Conservation (phyloP, 805 yeast genomes). For the Wickerhamiella parazyma region DNA sequence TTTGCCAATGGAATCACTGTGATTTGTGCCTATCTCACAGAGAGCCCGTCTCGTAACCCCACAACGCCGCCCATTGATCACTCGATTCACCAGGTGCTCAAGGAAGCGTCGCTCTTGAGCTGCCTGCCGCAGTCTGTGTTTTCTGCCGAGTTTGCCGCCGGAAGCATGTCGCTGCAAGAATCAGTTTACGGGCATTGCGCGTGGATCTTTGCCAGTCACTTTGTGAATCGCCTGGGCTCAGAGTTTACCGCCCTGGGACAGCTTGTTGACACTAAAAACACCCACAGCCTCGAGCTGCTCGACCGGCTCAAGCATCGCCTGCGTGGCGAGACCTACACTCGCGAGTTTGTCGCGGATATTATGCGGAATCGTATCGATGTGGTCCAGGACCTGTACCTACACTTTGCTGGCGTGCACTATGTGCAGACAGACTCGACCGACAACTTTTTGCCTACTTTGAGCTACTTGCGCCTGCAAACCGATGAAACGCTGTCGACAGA, state of each 20-base stretch:
- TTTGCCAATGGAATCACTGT: slow-evolving; percentile 80
- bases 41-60: slow-evolving; percentile 31
- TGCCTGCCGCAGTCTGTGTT: slow-evolving; percentile 82
- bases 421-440: slow-evolving; percentile 36
- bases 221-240: slow-evolving; percentile 84
- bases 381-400: slow-evolving; percentile 71
- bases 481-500: slow-evolving; percentile 59
- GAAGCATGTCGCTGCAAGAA: slow-evolving; percentile 84
- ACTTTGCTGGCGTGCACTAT: slow-evolving; percentile 85
- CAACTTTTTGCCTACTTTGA: slow-evolving; percentile 42
- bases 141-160: slow-evolving; percentile 54
- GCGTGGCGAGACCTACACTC: slow-evolving; percentile 86
- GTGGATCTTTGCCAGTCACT: slow-evolving; percentile 83
- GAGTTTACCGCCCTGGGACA: slow-evolving; percentile 62
- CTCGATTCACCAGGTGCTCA: slow-evolving; percentile 76
- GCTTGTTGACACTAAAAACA: slow-evolving; percentile 49
- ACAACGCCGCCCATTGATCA: slow-evolving; percentile 42
- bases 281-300: slow-evolving; percentile 62
- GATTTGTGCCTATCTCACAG: slow-evolving; percentile 71
- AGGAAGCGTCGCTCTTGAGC: slow-evolving; percentile 85
- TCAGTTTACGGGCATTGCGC: slow-evolving; percentile 90
- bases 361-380: slow-evolving; percentile 57
- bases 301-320: slow-evolving; percentile 73
- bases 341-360: slow-evolving; percentile 64
- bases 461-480: slow-evolving; percentile 73